Evolutionary conservation across 768 basidiomycete genomes (phyloP).

Genomic region (Suillus decipiens): DNA sequence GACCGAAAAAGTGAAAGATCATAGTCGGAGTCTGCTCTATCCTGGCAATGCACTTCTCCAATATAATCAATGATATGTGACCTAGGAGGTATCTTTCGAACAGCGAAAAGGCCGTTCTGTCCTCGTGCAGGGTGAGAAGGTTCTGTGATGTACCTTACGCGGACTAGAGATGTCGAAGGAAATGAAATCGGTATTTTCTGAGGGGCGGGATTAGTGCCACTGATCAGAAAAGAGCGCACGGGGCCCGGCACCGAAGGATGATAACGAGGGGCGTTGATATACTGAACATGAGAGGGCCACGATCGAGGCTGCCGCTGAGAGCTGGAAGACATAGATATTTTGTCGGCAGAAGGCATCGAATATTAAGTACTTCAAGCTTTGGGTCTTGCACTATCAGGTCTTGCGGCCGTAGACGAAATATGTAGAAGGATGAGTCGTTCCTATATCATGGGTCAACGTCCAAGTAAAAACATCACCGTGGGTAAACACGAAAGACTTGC

Average conservation of each 20-base stretch:
- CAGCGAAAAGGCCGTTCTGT: slow-evolving; percentile 81
- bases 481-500: slow-evolving; percentile 23
- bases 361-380: background rate
- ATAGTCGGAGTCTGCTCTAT: slow-evolving; percentile 76
- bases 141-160: slow-evolving; percentile 58
- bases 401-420: background rate
- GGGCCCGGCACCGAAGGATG: slow-evolving; percentile 57
- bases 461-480: slow-evolving; percentile 21
- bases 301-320: slow-evolving; percentile 31
- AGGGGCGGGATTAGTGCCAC: slow-evolving; percentile 22
- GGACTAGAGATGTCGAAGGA: slow-evolving; percentile 35
- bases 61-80: slow-evolving; percentile 79
- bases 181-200: slow-evolving; percentile 10
- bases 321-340: slow-evolving; percentile 15
- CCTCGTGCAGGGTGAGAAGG: slow-evolving; percentile 73
- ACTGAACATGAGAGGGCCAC: slow-evolving; percentile 60
- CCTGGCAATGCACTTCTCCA: slow-evolving; percentile 82
- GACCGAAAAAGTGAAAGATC: slow-evolving; percentile 79
- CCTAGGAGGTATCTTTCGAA: slow-evolving; percentile 64
- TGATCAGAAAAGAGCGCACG: slow-evolving; percentile 41
- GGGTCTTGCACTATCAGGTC: background rate
- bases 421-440: background rate
- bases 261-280: slow-evolving; percentile 51
- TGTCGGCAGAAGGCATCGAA: background rate
- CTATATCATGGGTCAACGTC: background rate